Evolutionary conservation across 176 grass and related monocot species (phyloP), one percentile per base, ranked within the genome.

Genomic region (Oryza longistaminata): DNA sequence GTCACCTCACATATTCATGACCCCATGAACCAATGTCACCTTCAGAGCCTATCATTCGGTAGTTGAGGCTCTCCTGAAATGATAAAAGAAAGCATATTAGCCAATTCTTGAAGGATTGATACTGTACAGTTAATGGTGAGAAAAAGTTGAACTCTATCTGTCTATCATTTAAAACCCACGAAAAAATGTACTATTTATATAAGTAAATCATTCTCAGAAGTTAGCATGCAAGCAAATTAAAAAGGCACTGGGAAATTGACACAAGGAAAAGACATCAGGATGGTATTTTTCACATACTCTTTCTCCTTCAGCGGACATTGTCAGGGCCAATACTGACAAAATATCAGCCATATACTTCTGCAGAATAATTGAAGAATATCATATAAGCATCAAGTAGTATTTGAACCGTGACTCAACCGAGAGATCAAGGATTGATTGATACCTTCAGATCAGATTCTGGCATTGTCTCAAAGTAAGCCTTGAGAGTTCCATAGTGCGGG

Each of bases 221-320:
- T 66, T 64, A 22, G 16, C 39, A 25, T 31, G 31, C 43, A 40
- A 25, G 34, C 13, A 13, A 65, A 64, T 62, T 55, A 21, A 62
- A 11, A 62, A 7, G 60, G 64, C 2, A 68, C 2, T 17, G 16
- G 66, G 17, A 27, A 72, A 62, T 43, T 73, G 62, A 44, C 34
- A 29, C 35, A 74, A 83, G 24, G 70, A 69, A 22, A 73, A 73
- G 27, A 77, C 24, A 5, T 12, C 24, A 13, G 16, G 10, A 73
- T 35, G 6, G 37, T 65, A 26, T 64, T 64, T 64, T 55, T 61
- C 22, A 26, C 22, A 27, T 79, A 99, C 91, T 68, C 96, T 90
- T 86, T 98, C 93, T 68, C 96, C 96, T 90, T 98, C 96, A 26
- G 80, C 49, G 17, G 96, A 95, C 96, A 98, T 95, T 64, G 96